phyloP scores from a whole-genome alignment of 1,139 yeast species.

The Schwanniomyces etchellsii region DNA sequence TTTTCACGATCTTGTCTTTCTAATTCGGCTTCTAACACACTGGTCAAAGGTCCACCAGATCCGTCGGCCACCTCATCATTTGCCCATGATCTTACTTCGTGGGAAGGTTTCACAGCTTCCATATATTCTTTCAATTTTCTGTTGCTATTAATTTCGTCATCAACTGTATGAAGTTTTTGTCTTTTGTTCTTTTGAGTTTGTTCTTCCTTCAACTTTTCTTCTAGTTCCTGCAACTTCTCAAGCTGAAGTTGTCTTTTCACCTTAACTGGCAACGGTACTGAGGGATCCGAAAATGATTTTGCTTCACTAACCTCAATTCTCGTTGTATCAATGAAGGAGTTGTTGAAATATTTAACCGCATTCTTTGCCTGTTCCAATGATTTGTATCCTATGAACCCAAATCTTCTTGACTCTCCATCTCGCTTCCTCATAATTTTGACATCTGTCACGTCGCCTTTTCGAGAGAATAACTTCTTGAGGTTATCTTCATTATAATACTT shows the following conservation, averaged over 20 bases:
- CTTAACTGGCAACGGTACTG: conserved; percentile 68
- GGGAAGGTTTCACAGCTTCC: conserved; percentile 76
- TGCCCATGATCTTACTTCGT: conserved; percentile 65
- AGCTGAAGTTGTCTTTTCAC: conserved; percentile 56
- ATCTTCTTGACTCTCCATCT: conserved; percentile 84
- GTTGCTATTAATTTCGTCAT: conserved; percentile 56
- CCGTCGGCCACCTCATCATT: conserved; percentile 60
- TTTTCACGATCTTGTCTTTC: conserved; percentile 19
- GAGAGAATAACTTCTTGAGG: conserved; percentile 61
- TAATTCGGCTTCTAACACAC: conserved; percentile 32
- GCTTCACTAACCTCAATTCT: conserved; percentile 77
- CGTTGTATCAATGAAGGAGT: conserved; percentile 78
- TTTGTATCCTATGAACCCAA: conserved; percentile 88
- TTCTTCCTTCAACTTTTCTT: conserved; percentile 43
- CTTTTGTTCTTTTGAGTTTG: conserved; percentile 20
- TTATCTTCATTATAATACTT: conserved; percentile 72
- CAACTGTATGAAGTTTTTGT: conserved; percentile 30
- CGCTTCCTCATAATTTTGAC: conserved; percentile 76
- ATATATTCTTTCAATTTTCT: conserved; percentile 74
- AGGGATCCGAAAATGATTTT: conserved; percentile 77
- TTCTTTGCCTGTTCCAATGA: conserved; percentile 65
- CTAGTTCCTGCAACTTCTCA: conserved; percentile 49
- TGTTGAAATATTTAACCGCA: conserved; percentile 73
- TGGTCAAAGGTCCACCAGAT: conserved; percentile 42
- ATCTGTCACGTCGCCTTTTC: conserved; percentile 72